These are phyloP conservation scores for Arthroderma sp. DNA, from an alignment of 2,329 filamentous ascomycete genomes.

Conservation along the genomic window DNA sequence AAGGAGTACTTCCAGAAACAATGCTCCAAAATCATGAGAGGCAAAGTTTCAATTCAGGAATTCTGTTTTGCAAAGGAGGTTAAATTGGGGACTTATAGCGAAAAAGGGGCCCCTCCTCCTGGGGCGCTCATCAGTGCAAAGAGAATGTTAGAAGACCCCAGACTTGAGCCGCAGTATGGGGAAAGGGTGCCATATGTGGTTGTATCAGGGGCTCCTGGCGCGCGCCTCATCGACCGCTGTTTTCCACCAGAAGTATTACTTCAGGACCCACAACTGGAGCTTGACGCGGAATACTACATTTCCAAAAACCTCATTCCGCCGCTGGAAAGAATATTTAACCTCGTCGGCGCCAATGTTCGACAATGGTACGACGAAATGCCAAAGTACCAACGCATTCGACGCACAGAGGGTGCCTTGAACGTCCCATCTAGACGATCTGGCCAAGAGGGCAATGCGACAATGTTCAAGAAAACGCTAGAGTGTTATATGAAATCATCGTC, in stretches of 20 bases:
- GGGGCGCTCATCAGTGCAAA: conserved; percentile 80
- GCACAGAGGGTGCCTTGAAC: conserved; percentile 35
- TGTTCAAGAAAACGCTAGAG: conserved; percentile 63
- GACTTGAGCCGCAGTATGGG: conserved; percentile 84
- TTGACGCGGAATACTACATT: conserved; percentile 96
- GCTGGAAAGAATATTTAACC: conserved; percentile 88
- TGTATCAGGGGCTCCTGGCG: conserved; percentile 72
- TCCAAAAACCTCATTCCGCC: conserved; percentile 90
- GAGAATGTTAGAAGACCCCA: conserved; percentile 73
- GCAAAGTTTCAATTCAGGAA: conserved; percentile 78
- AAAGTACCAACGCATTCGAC: conserved; percentile 65
- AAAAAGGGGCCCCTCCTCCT: conserved; percentile 65
- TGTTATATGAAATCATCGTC: conserved; percentile 75
- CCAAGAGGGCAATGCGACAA: conserved; percentile 4
- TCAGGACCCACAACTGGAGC: conserved; percentile 59
- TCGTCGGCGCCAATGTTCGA: conserved; percentile 81
- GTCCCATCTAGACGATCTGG: not conserved
- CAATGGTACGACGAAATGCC: conserved; percentile 97
- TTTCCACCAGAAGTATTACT: conserved; percentile 77
- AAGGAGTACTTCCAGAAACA: conserved; percentile 84
- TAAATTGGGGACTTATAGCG: conserved; percentile 75
- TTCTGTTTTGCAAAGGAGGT: conserved; percentile 95
- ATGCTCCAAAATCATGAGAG: conserved; percentile 84
- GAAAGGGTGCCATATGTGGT: conserved; percentile 94
- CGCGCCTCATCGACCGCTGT: conserved; percentile 76